Evolutionary conservation across 768 basidiomycete genomes (phyloP).

Genomic region (Russula griseocarnosa): DNA sequence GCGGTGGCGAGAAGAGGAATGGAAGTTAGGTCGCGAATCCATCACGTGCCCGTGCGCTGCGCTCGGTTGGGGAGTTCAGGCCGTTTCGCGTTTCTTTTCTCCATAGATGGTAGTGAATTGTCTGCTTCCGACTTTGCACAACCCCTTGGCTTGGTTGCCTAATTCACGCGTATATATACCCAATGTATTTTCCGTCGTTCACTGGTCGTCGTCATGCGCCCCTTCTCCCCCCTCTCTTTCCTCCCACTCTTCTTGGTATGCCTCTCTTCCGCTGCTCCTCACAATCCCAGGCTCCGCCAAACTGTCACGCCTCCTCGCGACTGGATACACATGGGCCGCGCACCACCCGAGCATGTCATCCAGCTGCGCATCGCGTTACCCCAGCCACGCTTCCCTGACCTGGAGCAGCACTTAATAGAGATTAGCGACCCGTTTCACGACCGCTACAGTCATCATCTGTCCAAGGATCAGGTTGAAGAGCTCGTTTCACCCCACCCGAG

Average conservation of each 20-base stretch:
- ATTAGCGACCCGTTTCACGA: slow-evolving; percentile 30
- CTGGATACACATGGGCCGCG: slow-evolving; percentile 44
- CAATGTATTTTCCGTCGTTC: background rate
- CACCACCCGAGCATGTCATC: slow-evolving; percentile 46
- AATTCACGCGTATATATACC: background rate
- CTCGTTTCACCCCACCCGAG: slow-evolving; percentile 53
- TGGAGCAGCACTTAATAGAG: slow-evolving; percentile 31
- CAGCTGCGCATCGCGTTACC: slow-evolving; percentile 42
- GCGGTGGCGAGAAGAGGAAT: too few species aligned
- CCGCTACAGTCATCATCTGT: slow-evolving; percentile 38
- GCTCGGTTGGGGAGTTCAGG: too few species aligned
- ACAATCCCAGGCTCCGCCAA: slow-evolving; percentile 43
- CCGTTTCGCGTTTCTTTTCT: too few species aligned
- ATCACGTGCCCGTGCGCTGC: too few species aligned
- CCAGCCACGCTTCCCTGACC: slow-evolving; percentile 28
- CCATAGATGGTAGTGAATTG: background rate
- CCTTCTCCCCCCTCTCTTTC: background rate
- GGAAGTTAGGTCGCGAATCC: too few species aligned
- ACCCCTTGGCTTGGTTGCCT: background rate
- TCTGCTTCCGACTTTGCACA: background rate
- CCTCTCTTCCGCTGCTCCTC: background rate
- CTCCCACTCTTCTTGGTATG: background rate
- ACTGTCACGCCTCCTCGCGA: slow-evolving; percentile 43
- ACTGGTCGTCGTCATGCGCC: background rate
- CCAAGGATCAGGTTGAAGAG: slow-evolving; percentile 55